Evolutionary conservation across 345 rosid genomes (phyloP).

Genomic region (Turnera subulata): DNA sequence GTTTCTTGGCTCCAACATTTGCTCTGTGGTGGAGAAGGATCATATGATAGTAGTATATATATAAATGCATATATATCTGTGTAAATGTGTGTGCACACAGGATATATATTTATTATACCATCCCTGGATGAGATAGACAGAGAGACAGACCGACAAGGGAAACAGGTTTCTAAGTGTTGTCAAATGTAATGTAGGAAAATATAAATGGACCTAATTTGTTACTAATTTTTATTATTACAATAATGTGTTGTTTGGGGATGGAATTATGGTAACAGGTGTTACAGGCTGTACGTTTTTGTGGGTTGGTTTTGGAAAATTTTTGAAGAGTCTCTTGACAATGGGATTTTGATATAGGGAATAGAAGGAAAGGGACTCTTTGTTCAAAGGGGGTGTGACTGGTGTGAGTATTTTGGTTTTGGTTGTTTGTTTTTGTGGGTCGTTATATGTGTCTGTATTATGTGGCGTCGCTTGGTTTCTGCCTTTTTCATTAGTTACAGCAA

Average conservation of each 20-base stretch:
- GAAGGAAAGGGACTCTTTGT: background rate
- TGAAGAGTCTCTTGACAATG: too few species aligned
- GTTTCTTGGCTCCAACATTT: slow-evolving; percentile 26
- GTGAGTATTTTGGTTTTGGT: too few species aligned
- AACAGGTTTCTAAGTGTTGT: slow-evolving; percentile 13
- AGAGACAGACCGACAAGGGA: slow-evolving; percentile 19
- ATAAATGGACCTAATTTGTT: too few species aligned
- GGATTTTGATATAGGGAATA: too few species aligned
- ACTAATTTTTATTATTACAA: background rate
- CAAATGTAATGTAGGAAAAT: background rate
- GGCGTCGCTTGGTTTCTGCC: too few species aligned
- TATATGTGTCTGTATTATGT: background rate
- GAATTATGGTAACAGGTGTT: slow-evolving; percentile 12
- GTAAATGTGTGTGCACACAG: background rate
- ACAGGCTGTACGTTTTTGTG: slow-evolving; percentile 19
- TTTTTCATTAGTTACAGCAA: background rate
- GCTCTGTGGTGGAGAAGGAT: slow-evolving; percentile 21
- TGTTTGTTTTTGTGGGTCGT: background rate
- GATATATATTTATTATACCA: background rate
- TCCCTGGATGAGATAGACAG: background rate
- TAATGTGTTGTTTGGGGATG: background rate
- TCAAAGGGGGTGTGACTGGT: too few species aligned
- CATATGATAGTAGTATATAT: too few species aligned
- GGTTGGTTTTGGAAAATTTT: background rate
- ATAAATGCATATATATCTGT: too few species aligned